These are phyloP conservation scores for Pseudocercospora pini-densiflorae DNA, from an alignment of 2,329 filamentous ascomycete genomes.

Conservation along the genomic window DNA sequence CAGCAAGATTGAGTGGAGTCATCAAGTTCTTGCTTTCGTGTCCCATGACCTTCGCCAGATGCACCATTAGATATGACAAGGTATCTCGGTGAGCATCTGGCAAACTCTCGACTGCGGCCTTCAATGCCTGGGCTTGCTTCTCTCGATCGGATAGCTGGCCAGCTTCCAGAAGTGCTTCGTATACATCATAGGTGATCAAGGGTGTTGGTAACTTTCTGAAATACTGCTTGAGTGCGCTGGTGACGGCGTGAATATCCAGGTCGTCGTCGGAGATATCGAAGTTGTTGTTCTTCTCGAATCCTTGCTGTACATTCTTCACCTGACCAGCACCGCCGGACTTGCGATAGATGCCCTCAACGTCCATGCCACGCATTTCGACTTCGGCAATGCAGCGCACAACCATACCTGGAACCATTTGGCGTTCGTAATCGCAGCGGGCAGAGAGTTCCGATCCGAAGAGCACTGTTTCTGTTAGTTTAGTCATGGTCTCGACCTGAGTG, in stretches of 20 bases:
- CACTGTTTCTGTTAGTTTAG: conserved; percentile 43
- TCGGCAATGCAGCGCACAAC: conserved; percentile 95
- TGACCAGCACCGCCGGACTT: conserved; percentile 94
- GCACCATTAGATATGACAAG: conserved; percentile 91
- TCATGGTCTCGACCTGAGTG: not conserved
- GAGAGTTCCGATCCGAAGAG: conserved; percentile 90
- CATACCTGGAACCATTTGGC: conserved; percentile 84
- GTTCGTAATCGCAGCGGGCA: conserved; percentile 85
- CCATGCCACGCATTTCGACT: conserved; percentile 94
- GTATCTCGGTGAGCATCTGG: conserved; percentile 85
- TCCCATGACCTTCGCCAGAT: conserved; percentile 83
- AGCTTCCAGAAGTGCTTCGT: conserved; percentile 85
- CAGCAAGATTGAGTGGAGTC: conserved; percentile 93
- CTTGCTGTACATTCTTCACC: conserved; percentile 86
- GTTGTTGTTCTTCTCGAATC: conserved; percentile 78
- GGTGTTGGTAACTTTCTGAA: conserved; percentile 91
- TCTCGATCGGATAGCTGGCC: conserved; percentile 61
- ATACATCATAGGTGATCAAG: conserved; percentile 88
- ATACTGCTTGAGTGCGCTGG: conserved; percentile 95
- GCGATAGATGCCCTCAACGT: conserved; percentile 95
- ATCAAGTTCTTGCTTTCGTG: conserved; percentile 89
- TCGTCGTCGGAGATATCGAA: conserved; percentile 93
- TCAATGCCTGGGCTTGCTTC: conserved; percentile 73
- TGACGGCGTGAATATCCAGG: conserved; percentile 94
- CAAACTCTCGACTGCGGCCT: conserved; percentile 74